Percentiles rank a stretch among this genome's conserved stretches.
phyloP scores from a whole-genome alignment of 2,329 filamentous ascomycete species.

The Fusarium tupiense region DNA sequence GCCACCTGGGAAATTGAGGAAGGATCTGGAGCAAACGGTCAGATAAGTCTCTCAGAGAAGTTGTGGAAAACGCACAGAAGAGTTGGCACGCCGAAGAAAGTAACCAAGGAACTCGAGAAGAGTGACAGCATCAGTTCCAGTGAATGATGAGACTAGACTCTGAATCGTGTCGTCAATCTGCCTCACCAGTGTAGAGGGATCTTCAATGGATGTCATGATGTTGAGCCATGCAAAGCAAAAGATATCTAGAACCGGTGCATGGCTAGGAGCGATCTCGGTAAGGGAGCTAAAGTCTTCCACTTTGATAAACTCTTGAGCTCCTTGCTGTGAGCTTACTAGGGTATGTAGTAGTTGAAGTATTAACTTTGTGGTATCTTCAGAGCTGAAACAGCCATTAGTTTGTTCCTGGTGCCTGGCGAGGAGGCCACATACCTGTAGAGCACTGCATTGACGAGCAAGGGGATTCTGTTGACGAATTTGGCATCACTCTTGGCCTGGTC shows the following conservation, averaged over 20 bases:
- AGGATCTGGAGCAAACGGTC: slow-evolving; percentile 52
- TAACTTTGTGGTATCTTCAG: slow-evolving; percentile 60
- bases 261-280: slow-evolving; percentile 64
- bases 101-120: slow-evolving; percentile 66
- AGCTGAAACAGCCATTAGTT: slow-evolving; percentile 49
- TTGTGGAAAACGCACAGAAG: slow-evolving; percentile 52
- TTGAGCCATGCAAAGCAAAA: slow-evolving; percentile 67
- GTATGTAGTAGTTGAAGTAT: slow-evolving; percentile 67
- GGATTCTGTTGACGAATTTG: slow-evolving; percentile 63
- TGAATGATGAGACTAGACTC: slow-evolving; percentile 62
- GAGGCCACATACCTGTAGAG: slow-evolving; percentile 59
- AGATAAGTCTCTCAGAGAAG: background rate
- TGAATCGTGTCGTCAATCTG: slow-evolving; percentile 61
- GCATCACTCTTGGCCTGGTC: slow-evolving; percentile 54
- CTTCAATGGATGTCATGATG: slow-evolving; percentile 48
- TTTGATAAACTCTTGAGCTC: slow-evolving; percentile 59
- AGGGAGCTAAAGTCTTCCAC: slow-evolving; percentile 64
- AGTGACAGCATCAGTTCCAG: slow-evolving; percentile 68
- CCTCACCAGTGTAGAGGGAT: slow-evolving; percentile 44
- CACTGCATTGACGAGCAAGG: slow-evolving; percentile 62
- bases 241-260: slow-evolving; percentile 65
- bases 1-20: slow-evolving; percentile 63
- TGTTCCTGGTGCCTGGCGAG: background rate
- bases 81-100: slow-evolving; percentile 60
- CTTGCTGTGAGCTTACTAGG: slow-evolving; percentile 62